Conservation (phyloP, 2,329 filamentous ascomycete genomes). For the Chalaropsis ovoidea region DNA sequence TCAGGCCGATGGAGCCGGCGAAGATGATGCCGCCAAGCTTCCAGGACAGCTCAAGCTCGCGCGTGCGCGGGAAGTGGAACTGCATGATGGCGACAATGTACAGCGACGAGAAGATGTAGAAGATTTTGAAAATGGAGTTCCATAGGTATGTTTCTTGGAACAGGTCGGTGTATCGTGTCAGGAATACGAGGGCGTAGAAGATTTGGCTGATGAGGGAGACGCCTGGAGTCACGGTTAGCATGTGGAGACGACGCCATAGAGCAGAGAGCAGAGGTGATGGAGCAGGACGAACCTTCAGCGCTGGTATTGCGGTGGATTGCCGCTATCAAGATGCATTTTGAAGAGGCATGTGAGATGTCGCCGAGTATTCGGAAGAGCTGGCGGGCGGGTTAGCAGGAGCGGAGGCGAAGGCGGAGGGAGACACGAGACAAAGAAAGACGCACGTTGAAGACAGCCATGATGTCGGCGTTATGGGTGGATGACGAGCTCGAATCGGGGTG, state of each 20-base stretch:
- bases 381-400: slow-evolving; percentile 3
- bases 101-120: slow-evolving; percentile 73
- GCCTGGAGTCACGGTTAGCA: slow-evolving; percentile 40
- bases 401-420: not conserved
- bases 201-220: slow-evolving; percentile 86
- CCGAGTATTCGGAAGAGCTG: slow-evolving; percentile 65
- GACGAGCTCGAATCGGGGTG: not conserved
- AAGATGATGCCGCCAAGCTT: slow-evolving; percentile 68
- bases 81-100: slow-evolving; percentile 87
- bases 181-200: slow-evolving; percentile 78
- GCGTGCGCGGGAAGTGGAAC: slow-evolving; percentile 72
- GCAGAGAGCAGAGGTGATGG: not conserved
- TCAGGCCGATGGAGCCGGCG: slow-evolving; percentile 52
- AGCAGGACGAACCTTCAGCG: slow-evolving; percentile 52
- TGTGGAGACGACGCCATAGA: not conserved
- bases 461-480: slow-evolving; percentile 24
- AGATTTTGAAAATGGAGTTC: slow-evolving; percentile 78
- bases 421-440: not conserved
- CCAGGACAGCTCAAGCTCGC: slow-evolving; percentile 88
- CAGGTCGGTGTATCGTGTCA: slow-evolving; percentile 76
- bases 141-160: slow-evolving; percentile 50
- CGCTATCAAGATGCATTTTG: slow-evolving; percentile 83
- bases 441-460: slow-evolving; percentile 38
- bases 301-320: slow-evolving; percentile 81
- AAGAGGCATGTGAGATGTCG: slow-evolving; percentile 73